These are phyloP conservation scores for Rhizophora apiculata DNA, from an alignment of 345 rosid species.

Conservation along the genomic window DNA sequence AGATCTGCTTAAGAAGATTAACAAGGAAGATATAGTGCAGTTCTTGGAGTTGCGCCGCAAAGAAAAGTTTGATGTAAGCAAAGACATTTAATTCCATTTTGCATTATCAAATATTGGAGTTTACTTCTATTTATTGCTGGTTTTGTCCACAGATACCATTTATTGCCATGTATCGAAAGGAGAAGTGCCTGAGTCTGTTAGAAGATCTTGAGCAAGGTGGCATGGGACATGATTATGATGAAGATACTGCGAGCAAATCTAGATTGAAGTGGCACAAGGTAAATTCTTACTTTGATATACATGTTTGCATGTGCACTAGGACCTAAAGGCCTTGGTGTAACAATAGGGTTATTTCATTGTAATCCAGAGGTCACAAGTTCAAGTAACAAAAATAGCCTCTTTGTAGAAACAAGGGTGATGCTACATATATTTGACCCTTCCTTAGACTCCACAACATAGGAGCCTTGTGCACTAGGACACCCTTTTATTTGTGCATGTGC, in stretches of 20 bases:
- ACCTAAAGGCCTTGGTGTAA: too few relatives aligned
- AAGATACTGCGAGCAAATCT: conserved; percentile 42
- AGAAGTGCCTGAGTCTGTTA: conserved; percentile 74
- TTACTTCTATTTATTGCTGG: conserved; percentile 18
- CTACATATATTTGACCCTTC: too few relatives aligned
- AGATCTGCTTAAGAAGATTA: conserved; percentile 32
- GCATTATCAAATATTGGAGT: conserved; percentile 21
- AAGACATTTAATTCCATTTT: conserved; percentile 11
- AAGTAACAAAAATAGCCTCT: too few relatives aligned
- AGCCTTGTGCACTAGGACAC: too few relatives aligned
- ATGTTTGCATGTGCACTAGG: too few relatives aligned
- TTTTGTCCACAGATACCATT: conserved; percentile 64
- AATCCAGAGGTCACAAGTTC: too few relatives aligned
- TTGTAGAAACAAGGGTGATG: too few relatives aligned
- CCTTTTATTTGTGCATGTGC: too few relatives aligned
- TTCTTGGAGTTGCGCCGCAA: conserved; percentile 73
- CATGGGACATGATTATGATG: conserved; percentile 38
- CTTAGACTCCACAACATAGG: too few relatives aligned
- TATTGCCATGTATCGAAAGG: conserved; percentile 91
- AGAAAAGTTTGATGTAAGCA: conserved; percentile 74
- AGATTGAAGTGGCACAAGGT: conserved; percentile 84
- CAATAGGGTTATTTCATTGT: too few relatives aligned
- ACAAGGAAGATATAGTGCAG: conserved; percentile 56
- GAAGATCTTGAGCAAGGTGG: conserved; percentile 37
- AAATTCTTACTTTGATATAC: conserved; percentile 4